phyloP scores from a whole-genome alignment of 2,329 filamentous ascomycete species.

The Calonectria leucothoes region DNA sequence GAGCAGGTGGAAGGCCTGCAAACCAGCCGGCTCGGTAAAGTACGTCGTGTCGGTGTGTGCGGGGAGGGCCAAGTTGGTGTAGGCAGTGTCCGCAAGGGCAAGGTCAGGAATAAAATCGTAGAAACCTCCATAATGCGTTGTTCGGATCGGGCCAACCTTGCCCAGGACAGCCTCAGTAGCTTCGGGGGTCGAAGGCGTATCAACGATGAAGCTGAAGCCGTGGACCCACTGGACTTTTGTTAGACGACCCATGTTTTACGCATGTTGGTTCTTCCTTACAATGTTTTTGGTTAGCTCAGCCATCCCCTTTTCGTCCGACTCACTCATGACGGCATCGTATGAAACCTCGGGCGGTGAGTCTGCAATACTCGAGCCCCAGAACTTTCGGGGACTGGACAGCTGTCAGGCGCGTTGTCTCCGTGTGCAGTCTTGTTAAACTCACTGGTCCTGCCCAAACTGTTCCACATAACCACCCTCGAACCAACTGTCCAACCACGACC shows the following conservation, averaged over 20 bases:
- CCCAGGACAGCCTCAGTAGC: slow-evolving; percentile 81
- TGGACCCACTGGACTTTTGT: slow-evolving; percentile 63
- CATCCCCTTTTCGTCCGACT: slow-evolving; percentile 61
- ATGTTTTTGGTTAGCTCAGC: slow-evolving; percentile 73
- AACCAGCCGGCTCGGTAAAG: slow-evolving; percentile 89
- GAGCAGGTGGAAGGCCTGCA: slow-evolving; percentile 93
- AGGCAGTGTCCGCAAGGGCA: slow-evolving; percentile 89
- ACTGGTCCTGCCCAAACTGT: slow-evolving; percentile 38
- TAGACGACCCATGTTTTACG: slow-evolving; percentile 11
- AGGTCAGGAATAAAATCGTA: slow-evolving; percentile 91
- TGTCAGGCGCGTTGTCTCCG: background rate
- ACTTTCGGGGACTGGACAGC: slow-evolving; percentile 10
- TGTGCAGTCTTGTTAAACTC: slow-evolving; percentile 2
- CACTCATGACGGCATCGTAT: slow-evolving; percentile 70
- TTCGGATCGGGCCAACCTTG: slow-evolving; percentile 86
- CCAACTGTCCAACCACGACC: slow-evolving; percentile 50
- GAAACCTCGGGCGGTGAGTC: slow-evolving; percentile 66
- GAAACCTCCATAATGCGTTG: slow-evolving; percentile 88
- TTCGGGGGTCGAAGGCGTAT: slow-evolving; percentile 73
- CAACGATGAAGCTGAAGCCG: slow-evolving; percentile 83
- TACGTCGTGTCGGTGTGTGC: slow-evolving; percentile 97
- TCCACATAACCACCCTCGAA: slow-evolving; percentile 28
- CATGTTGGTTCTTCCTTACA: slow-evolving; percentile 54
- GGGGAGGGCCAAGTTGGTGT: slow-evolving; percentile 84
- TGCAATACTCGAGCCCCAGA: slow-evolving; percentile 48